phyloP scores from a whole-genome alignment of 495 filamentous ascomycete genomes.

The Coniosporium apollinis region DNA sequence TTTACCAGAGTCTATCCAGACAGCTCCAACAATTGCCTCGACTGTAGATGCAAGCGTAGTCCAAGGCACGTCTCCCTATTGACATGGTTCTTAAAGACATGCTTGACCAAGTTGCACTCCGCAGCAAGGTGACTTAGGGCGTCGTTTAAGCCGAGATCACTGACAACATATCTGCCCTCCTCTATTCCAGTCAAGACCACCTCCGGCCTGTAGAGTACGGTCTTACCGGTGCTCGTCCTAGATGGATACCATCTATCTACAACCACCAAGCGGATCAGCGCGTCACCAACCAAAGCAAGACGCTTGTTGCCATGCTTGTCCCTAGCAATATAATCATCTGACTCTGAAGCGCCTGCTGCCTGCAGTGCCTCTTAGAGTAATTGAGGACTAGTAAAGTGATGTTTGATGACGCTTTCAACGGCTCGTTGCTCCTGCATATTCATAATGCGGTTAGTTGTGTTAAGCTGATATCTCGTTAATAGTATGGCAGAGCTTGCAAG shows the following conservation, averaged over 20 bases:
- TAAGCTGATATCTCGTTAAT: background rate
- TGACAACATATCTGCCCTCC: too few relatives aligned
- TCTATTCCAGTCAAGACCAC: background rate
- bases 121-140: background rate
- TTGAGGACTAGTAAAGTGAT: background rate
- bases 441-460: background rate
- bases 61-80: background rate
- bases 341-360: background rate
- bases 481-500: background rate
- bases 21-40: background rate
- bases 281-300: background rate
- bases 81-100: background rate
- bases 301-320: background rate
- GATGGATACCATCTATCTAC: background rate
- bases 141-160: too few relatives aligned
- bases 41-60: background rate
- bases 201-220: background rate
- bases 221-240: background rate
- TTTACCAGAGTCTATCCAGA: background rate
- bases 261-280: background rate
- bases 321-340: background rate
- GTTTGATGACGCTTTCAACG: background rate
- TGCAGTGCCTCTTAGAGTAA: background rate
- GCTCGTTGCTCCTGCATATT: background rate
- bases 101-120: background rate